Base-by-base conservation (phyloP, 768 basidiomycete species). In the Leccinum broughii region DNA sequence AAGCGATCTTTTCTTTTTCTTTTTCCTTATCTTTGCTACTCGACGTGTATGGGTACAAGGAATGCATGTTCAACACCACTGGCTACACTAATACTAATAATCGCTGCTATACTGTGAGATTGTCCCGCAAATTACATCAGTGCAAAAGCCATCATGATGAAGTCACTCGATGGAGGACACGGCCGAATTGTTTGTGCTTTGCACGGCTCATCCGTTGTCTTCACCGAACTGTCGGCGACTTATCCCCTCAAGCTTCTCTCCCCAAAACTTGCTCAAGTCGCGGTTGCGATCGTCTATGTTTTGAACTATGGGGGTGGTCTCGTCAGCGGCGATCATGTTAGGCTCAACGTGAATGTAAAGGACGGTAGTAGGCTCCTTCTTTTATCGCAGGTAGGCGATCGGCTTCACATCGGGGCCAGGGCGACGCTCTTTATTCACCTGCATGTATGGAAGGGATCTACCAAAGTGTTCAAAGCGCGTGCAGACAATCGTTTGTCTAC, bases 221-320 rank as follows among this genome's bases (percentile, higher is more conserved):
- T 96, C 69, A 83, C 88, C 0, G 84, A 91, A 65, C 79, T 95
- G 17, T 86, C 87, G 10, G 90, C 87, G 8, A 81, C 86, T 2
- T 97, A 96, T 70, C 95, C 95, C 9, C 79, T 97, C 66, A 96
- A 96, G 72, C 84, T 97, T 35, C 77, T 95, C 58, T 88, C 93
- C 3, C 92, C 93, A 2, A 80, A 81, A 52, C 75, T 85, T 10
- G 63, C 75, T 41, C 75, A 76, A 41, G 75, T 78, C 32, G 72
- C 77, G 5, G 79, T 92, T 34, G 89, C 84, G 10, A 75, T 91
- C 54, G 86, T 85, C 17, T 98, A 97, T 66, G 78, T 92, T 17
- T 72, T 98, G 59, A 87, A 85, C 37, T 98, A 98, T 66, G 95
- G 95, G 0, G 95, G 95, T 11, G 95, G 95, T 3, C 81, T 98